phyloP scores from a whole-genome alignment of 768 basidiomycete species.

The Mycena filopes region DNA sequence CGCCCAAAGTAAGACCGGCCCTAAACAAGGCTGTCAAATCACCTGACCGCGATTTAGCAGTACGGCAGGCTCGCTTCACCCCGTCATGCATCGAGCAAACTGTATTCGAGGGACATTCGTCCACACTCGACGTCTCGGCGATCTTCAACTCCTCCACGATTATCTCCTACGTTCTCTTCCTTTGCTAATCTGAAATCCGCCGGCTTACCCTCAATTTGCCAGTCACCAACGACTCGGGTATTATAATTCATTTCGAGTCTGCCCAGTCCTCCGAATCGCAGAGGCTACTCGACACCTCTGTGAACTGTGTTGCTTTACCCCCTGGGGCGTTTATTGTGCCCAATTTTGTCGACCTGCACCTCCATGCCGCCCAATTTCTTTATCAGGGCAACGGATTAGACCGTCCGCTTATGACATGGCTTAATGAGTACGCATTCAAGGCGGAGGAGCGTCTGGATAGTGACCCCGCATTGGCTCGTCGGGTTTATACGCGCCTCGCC shows the following conservation, averaged over 20 bases:
- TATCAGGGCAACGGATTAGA: conserved; percentile 91
- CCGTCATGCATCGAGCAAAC: neutral
- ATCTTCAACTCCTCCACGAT: conserved; percentile 66
- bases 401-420: conserved; percentile 86
- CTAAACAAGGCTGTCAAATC: too few species aligned
- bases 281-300: conserved; percentile 37
- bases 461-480: conserved; percentile 66
- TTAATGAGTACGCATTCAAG: conserved; percentile 83
- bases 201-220: neutral
- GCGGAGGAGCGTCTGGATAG: conserved; percentile 82
- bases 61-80: neutral
- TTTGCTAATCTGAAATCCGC: neutral
- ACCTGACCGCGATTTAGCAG: too few species aligned
- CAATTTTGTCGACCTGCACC: conserved; percentile 84
- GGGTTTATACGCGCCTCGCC: conserved; percentile 76
- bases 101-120: conserved; percentile 62
- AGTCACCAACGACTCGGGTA: conserved; percentile 54
- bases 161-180: conserved; percentile 59
- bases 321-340: conserved; percentile 77
- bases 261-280: conserved; percentile 48
- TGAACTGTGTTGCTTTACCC: conserved; percentile 49
- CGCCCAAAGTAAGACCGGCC: too few species aligned
- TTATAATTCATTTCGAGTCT: conserved; percentile 62
- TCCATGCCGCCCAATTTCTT: conserved; percentile 90
- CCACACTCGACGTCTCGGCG: conserved; percentile 62